Evolutionary conservation across 805 yeast genomes (phyloP), one percentile per base, ranked within the genome.

Genomic region (Kodamaea neixiangensis): DNA sequence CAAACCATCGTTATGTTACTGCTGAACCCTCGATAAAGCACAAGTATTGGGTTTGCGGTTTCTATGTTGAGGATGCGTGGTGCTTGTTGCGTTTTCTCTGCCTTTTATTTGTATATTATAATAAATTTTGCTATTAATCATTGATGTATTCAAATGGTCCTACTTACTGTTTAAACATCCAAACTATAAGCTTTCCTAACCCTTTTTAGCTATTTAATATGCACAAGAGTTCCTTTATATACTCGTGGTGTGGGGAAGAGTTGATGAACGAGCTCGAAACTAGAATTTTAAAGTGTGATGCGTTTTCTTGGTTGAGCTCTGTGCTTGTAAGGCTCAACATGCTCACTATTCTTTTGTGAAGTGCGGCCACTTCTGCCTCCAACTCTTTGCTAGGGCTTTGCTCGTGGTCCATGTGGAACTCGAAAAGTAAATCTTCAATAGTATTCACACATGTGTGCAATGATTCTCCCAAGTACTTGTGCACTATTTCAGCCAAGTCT

Each of bases 361-460:
- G 35, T 17, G 18, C 3, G 9, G 19, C 39, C 3, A 42, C 46
- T 20, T 47, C 45, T 7, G 21, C 33, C 15, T 13, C 42, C 15
- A 37, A 17, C 21, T 22, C 43, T 22, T 21, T 35, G 15, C 41
- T 25, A 25, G 31, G 11, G 11, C 13, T 7, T 14, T 37, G n/a
- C 5, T 42, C 45, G 13, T 22, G 21, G 18, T 31, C 49, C 38
- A 45, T 40, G 35, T 53, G 51, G 52, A 47, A 54, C 41, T 53
- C 56, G 37, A 54, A 54, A 35, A 56, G 35, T 25, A 49, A 25
- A 22, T 56, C 55, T 20, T 51, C 53, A 19, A 56, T 51, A 1
- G 21, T 41, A 37, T 56, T 55, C n/a, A 51, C 50, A 10, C 47
- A 45, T 13, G 39, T 46, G 40, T 56, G 46, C 20, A 56, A 38